A percentile compares a stretch with the other conserved stretches of the same genome.
Conservation (phyloP, 2,329 filamentous ascomycete species). For the Didymella arachidicola region DNA sequence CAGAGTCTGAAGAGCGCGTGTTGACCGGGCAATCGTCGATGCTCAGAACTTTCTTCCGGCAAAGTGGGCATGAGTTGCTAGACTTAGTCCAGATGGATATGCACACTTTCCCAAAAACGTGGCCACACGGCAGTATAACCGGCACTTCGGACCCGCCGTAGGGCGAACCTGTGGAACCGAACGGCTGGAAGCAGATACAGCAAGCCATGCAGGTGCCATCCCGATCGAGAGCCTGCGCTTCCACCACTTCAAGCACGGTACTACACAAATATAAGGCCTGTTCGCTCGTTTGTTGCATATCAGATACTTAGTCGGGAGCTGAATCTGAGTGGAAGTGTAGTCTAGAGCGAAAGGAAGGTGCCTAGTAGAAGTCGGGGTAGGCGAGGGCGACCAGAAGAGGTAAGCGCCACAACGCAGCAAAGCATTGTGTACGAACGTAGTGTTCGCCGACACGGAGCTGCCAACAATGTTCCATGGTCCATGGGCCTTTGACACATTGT, state of each 20-base stretch:
- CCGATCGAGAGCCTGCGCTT: conserved; percentile 4
- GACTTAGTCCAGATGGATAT: conserved; percentile 21
- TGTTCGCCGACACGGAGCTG: not conserved
- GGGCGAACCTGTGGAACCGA: conserved; percentile 8
- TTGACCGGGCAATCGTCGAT: not conserved
- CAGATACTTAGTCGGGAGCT: conserved; percentile 6
- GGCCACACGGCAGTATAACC: conserved; percentile 23
- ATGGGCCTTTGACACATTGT: conserved; percentile 7
- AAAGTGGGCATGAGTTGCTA: conserved; percentile 28
- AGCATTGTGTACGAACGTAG: conserved; percentile 11
- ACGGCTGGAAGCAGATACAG: conserved; percentile 26
- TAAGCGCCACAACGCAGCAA: not conserved
- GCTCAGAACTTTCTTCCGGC: conserved; percentile 13
- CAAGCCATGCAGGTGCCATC: conserved; percentile 16
- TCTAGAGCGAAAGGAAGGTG: conserved; percentile 9
- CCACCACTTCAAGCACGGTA: conserved; percentile 15
- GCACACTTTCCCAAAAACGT: conserved; percentile 28
- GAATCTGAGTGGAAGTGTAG: not conserved
- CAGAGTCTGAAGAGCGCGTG: not conserved
- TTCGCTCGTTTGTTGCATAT: conserved; percentile 8
- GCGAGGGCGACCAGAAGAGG: conserved; percentile 13
- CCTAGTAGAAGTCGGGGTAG: conserved; percentile 1
- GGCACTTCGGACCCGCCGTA: conserved; percentile 19
- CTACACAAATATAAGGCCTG: not conserved
- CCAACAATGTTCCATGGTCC: not conserved